These are phyloP conservation scores for Atractiella rhizophila DNA, from an alignment of 768 basidiomycete species.

Conservation along the genomic window DNA sequence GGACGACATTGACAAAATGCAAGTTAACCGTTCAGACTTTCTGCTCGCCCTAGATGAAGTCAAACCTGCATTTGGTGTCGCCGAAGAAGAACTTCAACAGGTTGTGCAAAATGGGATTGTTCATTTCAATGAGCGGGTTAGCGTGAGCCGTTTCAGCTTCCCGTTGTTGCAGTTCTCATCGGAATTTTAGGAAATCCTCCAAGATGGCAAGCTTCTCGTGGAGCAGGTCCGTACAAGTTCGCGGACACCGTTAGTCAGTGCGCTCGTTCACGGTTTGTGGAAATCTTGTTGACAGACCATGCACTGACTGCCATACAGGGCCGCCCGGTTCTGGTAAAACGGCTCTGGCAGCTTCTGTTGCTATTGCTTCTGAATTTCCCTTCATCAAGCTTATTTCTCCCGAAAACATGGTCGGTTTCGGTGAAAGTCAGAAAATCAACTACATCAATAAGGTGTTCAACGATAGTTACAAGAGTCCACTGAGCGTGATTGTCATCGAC, in stretches of 20 bases:
- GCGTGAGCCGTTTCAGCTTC: constrained; percentile 31
- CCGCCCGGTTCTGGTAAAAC: constrained; percentile 82
- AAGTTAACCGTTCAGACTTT: constrained; percentile 68
- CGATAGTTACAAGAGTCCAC: constrained; percentile 89
- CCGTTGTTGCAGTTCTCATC: background rate
- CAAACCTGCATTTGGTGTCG: constrained; percentile 86
- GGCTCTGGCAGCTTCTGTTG: constrained; percentile 77
- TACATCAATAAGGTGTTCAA: constrained; percentile 76
- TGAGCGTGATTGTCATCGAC: constrained; percentile 88
- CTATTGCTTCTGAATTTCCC: constrained; percentile 73
- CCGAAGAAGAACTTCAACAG: constrained; percentile 77
- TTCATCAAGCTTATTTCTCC: constrained; percentile 95
- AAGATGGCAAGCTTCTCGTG: constrained; percentile 63
- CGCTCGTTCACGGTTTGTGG: constrained; percentile 44
- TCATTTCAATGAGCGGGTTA: constrained; percentile 46
- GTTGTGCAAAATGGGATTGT: constrained; percentile 95
- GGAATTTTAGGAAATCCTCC: constrained; percentile 37
- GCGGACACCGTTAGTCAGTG: constrained; percentile 70
- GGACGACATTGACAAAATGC: constrained; percentile 76
- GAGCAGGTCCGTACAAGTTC: constrained; percentile 79
- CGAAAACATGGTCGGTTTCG: constrained; percentile 86
- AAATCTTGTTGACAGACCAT: background rate
- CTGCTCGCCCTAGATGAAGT: constrained; percentile 76
- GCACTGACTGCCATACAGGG: constrained; percentile 21
- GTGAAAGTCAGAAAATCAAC: constrained; percentile 71